Conservation (phyloP, 306 rosid species). For the Cucurbita maxima region DNA sequence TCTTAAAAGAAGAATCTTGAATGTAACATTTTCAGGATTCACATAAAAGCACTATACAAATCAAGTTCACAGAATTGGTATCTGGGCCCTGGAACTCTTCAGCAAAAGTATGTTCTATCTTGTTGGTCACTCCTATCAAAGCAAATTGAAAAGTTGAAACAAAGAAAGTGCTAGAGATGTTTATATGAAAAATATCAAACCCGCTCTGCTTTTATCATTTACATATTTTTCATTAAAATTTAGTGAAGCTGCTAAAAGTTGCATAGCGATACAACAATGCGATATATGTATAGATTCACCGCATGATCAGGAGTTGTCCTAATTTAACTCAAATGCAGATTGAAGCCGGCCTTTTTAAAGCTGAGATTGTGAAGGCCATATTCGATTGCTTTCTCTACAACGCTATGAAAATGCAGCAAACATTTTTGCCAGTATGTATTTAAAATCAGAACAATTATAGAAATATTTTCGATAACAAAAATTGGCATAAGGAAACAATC, state of each 20-base stretch:
- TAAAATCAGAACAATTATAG: not conserved
- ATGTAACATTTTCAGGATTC: not conserved
- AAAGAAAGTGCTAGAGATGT: not conserved
- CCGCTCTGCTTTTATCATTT: not conserved
- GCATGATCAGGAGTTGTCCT: not conserved
- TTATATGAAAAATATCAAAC: not conserved
- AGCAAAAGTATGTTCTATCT: not conserved
- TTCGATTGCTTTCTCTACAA: not conserved
- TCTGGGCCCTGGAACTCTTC: not conserved
- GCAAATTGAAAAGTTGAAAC: not conserved
- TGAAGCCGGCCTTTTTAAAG: not conserved
- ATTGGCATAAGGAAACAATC: not conserved
- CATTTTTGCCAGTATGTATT: not conserved
- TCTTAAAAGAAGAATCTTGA: not conserved
- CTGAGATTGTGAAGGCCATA: not conserved
- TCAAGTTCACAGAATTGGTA: not conserved
- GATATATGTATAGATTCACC: not conserved
- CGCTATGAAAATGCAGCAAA: not conserved
- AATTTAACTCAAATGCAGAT: not conserved
- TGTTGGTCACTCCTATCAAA: not conserved
- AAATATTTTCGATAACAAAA: not conserved
- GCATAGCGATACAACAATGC: not conserved
- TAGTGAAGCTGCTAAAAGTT: not conserved
- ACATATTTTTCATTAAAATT: not conserved
- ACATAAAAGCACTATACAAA: not conserved